A percentile compares a stretch with the other conserved stretches of the same genome.
Evolutionary conservation across 345 rosid genomes (phyloP).

Genomic region (Melastoma malabathricum): DNA sequence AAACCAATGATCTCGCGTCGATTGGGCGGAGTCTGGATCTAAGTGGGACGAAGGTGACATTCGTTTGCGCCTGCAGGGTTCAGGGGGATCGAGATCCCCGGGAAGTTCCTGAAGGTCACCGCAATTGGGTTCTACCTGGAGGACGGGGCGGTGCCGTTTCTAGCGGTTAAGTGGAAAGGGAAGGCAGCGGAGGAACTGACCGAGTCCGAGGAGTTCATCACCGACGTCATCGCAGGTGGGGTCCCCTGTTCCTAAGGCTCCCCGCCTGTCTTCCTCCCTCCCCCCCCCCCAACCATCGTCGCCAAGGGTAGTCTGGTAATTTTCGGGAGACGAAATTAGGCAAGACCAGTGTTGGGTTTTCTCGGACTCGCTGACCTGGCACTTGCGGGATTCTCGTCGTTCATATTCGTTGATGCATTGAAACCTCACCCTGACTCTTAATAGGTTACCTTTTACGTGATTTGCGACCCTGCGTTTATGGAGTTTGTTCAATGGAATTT

Average conservation of each 20-base stretch:
- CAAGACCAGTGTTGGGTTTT: too few relatives aligned
- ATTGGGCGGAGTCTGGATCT: not conserved
- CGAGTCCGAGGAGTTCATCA: slow-evolving; percentile 55
- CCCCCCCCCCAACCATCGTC: not conserved
- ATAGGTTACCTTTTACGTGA: too few relatives aligned
- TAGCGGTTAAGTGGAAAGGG: slow-evolving; percentile 59
- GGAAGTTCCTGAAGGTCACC: slow-evolving; percentile 65
- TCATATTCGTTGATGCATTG: too few relatives aligned
- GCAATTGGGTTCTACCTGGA: slow-evolving; percentile 75
- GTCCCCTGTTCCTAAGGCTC: too few relatives aligned
- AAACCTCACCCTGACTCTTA: too few relatives aligned
- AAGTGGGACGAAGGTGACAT: not conserved
- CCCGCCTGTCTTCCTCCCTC: not conserved
- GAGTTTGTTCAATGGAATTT: too few relatives aligned
- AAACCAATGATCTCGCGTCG: not conserved
- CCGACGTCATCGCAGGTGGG: slow-evolving; percentile 71
- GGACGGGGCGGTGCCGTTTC: slow-evolving; percentile 31
- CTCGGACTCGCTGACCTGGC: too few relatives aligned
- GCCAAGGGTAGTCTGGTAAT: too few relatives aligned
- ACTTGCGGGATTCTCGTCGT: too few relatives aligned
- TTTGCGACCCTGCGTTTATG: too few relatives aligned
- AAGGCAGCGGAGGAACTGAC: slow-evolving; percentile 38
- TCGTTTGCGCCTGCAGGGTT: slow-evolving; percentile 26
- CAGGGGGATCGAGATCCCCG: slow-evolving; percentile 63
- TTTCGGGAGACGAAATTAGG: too few relatives aligned